Evolutionary conservation across 345 rosid genomes (phyloP), one percentile per base, ranked within the genome.

Genomic region (Populus nigra): DNA sequence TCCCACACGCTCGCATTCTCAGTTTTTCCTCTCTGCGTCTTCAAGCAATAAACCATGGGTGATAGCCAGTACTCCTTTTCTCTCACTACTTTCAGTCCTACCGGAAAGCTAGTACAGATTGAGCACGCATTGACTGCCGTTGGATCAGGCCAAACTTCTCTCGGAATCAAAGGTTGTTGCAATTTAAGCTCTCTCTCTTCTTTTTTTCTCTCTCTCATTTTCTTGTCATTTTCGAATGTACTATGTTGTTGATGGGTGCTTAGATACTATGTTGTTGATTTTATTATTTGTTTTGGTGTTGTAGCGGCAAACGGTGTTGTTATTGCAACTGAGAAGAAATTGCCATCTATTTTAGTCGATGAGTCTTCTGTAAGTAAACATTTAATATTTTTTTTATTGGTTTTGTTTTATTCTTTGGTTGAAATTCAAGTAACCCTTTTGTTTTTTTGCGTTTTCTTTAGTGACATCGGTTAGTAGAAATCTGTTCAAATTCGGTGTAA

Each of bases 61-160:
- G 98, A 94, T 71, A 93, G 98, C 77, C 98, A 94, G 84, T 92
- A 91, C 86, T 93, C 95, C 16, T 94, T 94, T 83, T 94, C 98
- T 25, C 94, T 95, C 79, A 95, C 97, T 29, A 95, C 98, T 77
- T 95, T 95, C 91, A 95, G 97, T 76, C 99, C 99, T 76, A 93
- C 99, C 22, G 98, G 99, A 17, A 93, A 95, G 93, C 94, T 95
- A 31, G 99, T 95, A 82, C 98, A 95, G 92, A 95, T 91, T 59
- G 99, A 95, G 80, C 98, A 95, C 77, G 99, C 99, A 45, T 80
- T 95, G 74, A 93, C 96, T 4, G 97, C 97, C 15, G 99, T 95
- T 33, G 94, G 98, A 62, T 95, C 98, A 10, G 97, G 99, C 20
- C 99, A 95, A 78, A 95, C 99, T 8, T 95, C 99, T 36, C 79